A percentile compares a stretch with the other conserved stretches of the same genome.
Evolutionary conservation across 331 rosid species (phyloP).

Genomic region (Ulmus americana): DNA sequence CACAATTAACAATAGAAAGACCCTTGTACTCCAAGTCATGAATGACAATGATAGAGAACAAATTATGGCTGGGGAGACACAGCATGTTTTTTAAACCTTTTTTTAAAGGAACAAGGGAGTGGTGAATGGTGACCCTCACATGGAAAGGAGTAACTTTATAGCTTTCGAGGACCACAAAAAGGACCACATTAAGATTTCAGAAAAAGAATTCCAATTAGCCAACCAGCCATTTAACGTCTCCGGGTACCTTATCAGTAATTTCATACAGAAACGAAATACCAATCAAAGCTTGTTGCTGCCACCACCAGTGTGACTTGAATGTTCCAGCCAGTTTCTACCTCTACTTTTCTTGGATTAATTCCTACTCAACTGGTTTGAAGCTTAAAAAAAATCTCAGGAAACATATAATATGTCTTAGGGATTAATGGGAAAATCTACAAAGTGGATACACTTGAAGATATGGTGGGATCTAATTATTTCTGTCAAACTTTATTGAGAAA

Average conservation of each 20-base stretch:
- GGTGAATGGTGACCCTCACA: conserved; percentile 11
- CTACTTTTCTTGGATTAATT: neutral
- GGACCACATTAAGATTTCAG: conserved; percentile 32
- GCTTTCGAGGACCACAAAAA: conserved; percentile 31
- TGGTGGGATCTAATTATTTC: neutral
- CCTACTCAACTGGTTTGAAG: neutral
- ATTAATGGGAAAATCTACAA: neutral
- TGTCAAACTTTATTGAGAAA: neutral
- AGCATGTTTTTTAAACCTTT: neutral
- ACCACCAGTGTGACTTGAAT: conserved; percentile 11
- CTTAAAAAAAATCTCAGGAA: too few species aligned
- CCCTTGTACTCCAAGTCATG: neutral
- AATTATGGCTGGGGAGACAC: conserved; percentile 1
- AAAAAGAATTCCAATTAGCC: conserved; percentile 21
- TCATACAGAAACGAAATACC: conserved; percentile 6
- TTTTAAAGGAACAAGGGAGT: neutral
- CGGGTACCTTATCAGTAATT: conserved; percentile 24
- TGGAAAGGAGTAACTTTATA: neutral
- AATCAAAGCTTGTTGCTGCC: conserved; percentile 30
- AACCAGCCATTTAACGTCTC: conserved; percentile 21
- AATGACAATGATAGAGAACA: neutral
- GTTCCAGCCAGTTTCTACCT: conserved; percentile 12
- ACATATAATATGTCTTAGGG: neutral
- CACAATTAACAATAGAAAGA: conserved; percentile 3
- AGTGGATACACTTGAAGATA: neutral